Conservation (phyloP, 2,329 filamentous ascomycete genomes). For the Colletotrichum orchidophilum region DNA sequence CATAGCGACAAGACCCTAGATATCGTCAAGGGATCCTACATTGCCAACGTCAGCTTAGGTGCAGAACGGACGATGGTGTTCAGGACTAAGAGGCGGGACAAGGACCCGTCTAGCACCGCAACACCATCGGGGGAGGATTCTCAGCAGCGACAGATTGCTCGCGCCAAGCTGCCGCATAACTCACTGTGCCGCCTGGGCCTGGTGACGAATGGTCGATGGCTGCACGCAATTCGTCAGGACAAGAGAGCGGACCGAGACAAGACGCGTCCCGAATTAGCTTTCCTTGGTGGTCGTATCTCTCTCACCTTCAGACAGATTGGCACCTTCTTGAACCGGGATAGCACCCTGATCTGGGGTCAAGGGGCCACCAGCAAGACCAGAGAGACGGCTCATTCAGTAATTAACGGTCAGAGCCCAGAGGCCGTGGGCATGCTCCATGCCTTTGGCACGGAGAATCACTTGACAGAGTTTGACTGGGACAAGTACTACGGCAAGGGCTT, state of each 20-base stretch:
- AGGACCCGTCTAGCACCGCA: slow-evolving; percentile 44
- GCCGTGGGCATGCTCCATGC: slow-evolving; percentile 76
- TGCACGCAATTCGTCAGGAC: slow-evolving; percentile 92
- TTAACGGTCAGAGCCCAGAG: slow-evolving; percentile 75
- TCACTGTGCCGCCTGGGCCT: slow-evolving; percentile 87
- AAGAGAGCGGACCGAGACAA: slow-evolving; percentile 78
- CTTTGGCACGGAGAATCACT: slow-evolving; percentile 87
- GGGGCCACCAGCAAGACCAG: slow-evolving; percentile 78
- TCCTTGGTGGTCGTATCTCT: slow-evolving; percentile 82
- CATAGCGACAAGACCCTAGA: slow-evolving; percentile 98
- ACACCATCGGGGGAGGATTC: slow-evolving; percentile 27
- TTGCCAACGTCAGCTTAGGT: slow-evolving; percentile 94
- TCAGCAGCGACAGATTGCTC: slow-evolving; percentile 67
- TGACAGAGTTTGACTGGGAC: slow-evolving; percentile 77
- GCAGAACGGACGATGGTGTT: slow-evolving; percentile 91
- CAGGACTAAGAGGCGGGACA: slow-evolving; percentile 76
- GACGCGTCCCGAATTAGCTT: slow-evolving; percentile 74
- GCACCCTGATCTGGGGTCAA: slow-evolving; percentile 86
- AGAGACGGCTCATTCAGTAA: slow-evolving; percentile 67
- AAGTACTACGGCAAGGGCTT: slow-evolving; percentile 81
- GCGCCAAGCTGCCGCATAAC: slow-evolving; percentile 84
- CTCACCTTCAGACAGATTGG: slow-evolving; percentile 91
- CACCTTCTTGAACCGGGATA: slow-evolving; percentile 78
- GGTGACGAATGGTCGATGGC: slow-evolving; percentile 83
- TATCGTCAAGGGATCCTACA: slow-evolving; percentile 81